Conservation (phyloP, 352 stramenopile genomes). For the Phytophthora brassicae region DNA sequence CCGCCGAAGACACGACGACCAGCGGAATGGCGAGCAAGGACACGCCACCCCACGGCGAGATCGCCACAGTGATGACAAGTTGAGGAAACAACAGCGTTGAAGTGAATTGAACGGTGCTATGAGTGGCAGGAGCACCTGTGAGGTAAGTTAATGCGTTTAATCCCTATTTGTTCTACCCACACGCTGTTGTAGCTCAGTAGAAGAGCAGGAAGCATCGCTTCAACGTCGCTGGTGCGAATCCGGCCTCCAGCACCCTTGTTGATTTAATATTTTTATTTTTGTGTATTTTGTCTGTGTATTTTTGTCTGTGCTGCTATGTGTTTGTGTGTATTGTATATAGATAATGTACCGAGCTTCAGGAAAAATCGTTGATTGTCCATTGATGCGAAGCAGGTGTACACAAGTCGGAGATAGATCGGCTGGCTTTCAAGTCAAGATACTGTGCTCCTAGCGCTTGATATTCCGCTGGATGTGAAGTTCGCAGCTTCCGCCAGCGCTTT, state of each 20-base stretch:
- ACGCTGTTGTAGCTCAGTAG: not conserved
- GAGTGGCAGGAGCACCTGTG: too few relatives aligned
- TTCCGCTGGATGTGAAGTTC: not conserved
- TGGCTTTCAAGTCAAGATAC: not conserved
- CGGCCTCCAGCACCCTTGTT: too few relatives aligned
- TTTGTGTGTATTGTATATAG: too few relatives aligned
- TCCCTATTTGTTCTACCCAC: not conserved
- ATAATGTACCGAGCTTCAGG: not conserved
- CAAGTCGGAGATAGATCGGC: not conserved
- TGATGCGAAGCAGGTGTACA: not conserved
- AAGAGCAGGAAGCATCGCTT: not conserved
- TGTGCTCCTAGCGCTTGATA: not conserved
- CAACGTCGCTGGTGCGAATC: too few relatives aligned
- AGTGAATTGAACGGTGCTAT: too few relatives aligned
- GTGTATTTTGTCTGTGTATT: not conserved
- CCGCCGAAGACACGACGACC: too few relatives aligned
- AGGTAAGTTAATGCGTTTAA: not conserved
- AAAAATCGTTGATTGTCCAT: not conserved
- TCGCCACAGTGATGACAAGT: too few relatives aligned
- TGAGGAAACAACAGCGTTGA: too few relatives aligned
- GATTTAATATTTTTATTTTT: not conserved
- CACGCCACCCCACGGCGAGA: too few relatives aligned
- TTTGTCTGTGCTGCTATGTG: not conserved
- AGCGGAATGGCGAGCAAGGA: too few relatives aligned
- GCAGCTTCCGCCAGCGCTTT: not conserved